Evolutionary conservation across 805 yeast genomes (phyloP), one percentile per base, ranked within the genome.

Genomic region (Babjeviella inositovora): DNA sequence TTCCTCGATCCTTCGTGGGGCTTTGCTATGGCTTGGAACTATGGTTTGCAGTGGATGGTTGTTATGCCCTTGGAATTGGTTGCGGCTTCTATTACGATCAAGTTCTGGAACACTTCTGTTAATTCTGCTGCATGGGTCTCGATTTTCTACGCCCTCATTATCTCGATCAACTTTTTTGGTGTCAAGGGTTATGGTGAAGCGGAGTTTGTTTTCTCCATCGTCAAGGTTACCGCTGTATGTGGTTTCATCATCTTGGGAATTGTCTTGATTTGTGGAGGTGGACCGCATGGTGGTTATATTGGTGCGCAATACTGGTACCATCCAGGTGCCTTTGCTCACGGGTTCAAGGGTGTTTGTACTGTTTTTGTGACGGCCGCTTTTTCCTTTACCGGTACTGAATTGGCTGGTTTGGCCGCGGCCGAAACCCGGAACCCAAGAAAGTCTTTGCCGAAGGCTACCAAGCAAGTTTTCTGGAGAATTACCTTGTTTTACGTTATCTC

Each of bases 121-220:
- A 64, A 65, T 37, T 51, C 69, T 7, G 76, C 64, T 23, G 67
- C 63, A 3, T 68, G 68, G 50, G 69, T 69, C 11, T 54, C 60
- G n/a, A 53, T 70, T 11, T 63, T 70, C 33, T 70, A 62, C 37
- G 58, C 54, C n/a, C 34, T 60, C 20, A 57, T 70, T 18, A 43
- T 62, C 9, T 25, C 41, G 11, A 53, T 67, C 35, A 69, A 67
- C 38, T 37, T 64, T 22, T 55, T 66, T 27, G 75, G 74, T 17
- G 72, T 67, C 14, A 49, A 49, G 29, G 70, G 67, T 18, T 67
- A 63, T 32, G 81, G 77, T 23, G 81, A 73, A 43, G 75, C 76
- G 8, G 82, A 72, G 39, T 70, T 72, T 31, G 40, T 65, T 18
- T 64, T 70, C 32, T 69, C 75, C 12, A 25, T 54, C 14, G 55